Base-by-base conservation (phyloP, 345 rosid genomes). In the Bretschneidera sinensis region DNA sequence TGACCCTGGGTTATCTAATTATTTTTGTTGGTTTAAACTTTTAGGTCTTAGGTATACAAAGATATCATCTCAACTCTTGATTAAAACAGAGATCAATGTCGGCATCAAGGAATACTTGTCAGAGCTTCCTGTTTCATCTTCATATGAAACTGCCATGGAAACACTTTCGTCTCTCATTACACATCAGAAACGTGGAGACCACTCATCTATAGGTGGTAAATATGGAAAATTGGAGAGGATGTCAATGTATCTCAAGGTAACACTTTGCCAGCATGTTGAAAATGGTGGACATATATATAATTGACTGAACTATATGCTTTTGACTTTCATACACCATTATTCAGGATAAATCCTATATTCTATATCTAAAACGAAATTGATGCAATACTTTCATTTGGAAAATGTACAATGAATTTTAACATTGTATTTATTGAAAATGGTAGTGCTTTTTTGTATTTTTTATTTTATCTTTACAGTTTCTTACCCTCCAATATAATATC, bases 101-200 rank as follows among this genome's bases (percentile, higher is more conserved):
- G 61, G 62, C 48, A 49, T 61, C 11, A 59, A 76, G 70, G 84
- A 74, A 72, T 60, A 55, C 35, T 34, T 49, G 51, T 80, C 51
- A 66, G 78, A 77, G 23, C 57, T 47, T 34, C 68, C 79, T 68
- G 73, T 69, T 68, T 76, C 82, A 19, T 73, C 75, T 62, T 82
- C 71, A 21, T 71, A 91, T 65, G 97, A 85, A 62, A 71, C 70
- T 63, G 92, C 92, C 61, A 82, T 91, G 97, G 87, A 87, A 62
- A 89, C 97, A 25, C 81, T 91, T 67, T 87, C 95, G 13, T 83
- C 91, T 51, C 91, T 85, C 70, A 87, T 91, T 62, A 74, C 91
- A 57, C 73, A 84, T 43, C 75, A 79, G 61, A 85, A 78, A 55
- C 91, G 89, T 22, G 84, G 82, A 33, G 87, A 79, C 34, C 75